Percentiles rank a stretch among this genome's conserved stretches.
phyloP scores from a whole-genome alignment of 2,329 filamentous ascomycete species.

The Colletotrichum sp. region DNA sequence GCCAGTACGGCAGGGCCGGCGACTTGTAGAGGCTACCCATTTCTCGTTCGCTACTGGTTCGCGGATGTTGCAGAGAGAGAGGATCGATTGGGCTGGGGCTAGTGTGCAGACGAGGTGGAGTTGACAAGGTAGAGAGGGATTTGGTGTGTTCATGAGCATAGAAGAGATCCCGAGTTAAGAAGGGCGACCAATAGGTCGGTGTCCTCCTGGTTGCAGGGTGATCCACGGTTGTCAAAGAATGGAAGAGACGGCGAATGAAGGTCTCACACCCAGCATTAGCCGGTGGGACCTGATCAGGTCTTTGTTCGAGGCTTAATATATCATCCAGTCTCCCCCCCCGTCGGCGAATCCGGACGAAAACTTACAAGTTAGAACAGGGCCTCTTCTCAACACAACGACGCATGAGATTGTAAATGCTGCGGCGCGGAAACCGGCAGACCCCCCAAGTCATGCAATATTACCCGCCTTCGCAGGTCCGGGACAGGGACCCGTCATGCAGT shows the following conservation, averaged over 20 bases:
- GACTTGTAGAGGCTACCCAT: constrained; percentile 10
- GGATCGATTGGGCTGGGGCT: background rate
- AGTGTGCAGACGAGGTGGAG: background rate
- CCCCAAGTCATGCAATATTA: background rate
- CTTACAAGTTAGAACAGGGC: background rate
- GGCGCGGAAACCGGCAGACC: constrained; percentile 1
- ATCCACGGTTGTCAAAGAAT: constrained; percentile 1
- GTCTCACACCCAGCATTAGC: background rate
- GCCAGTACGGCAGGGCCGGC: constrained; percentile 71
- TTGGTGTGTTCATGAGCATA: background rate
- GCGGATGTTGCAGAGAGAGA: background rate
- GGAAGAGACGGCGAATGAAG: background rate
- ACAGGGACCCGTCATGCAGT: constrained; percentile 3
- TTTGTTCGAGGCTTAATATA: background rate
- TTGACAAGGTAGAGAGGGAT: background rate
- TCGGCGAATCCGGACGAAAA: background rate
- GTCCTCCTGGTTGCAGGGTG: background rate
- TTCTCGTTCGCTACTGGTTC: background rate
- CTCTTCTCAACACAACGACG: background rate
- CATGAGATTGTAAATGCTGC: background rate
- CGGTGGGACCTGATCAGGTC: background rate
- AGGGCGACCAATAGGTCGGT: background rate
- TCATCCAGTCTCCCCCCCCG: background rate
- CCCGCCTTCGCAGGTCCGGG: background rate
- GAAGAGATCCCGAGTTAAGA: background rate